These are phyloP conservation scores for Linderina pennispora DNA, from an alignment of 192 early-diverging fungal species.

Conservation along the genomic window DNA sequence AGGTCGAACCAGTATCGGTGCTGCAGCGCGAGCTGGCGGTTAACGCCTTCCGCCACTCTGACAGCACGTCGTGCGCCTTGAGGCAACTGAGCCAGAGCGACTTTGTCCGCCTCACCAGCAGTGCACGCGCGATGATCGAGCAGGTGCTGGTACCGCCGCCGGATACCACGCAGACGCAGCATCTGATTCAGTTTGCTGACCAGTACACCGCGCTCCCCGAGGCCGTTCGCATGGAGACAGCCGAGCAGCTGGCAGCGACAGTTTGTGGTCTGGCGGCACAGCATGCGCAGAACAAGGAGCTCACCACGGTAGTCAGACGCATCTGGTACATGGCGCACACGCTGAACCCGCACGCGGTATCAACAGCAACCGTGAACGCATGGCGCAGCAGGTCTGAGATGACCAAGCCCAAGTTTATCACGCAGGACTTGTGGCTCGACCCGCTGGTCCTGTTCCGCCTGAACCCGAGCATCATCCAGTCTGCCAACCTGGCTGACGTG, in stretches of 20 bases:
- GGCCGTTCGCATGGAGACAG: conserved; percentile 28
- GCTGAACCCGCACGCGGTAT: conserved; percentile 29
- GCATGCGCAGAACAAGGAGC: conserved; percentile 1
- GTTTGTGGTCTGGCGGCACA: conserved; percentile 17
- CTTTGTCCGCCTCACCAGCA: background rate
- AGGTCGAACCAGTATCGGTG: conserved; percentile 32
- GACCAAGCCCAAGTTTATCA: conserved; percentile 20
- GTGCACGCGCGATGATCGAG: background rate
- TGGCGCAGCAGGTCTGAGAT: conserved; percentile 21
- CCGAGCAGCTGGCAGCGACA: conserved; percentile 12
- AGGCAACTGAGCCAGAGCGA: too few relatives aligned
- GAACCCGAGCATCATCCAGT: conserved; percentile 51
- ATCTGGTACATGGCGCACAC: conserved; percentile 35
- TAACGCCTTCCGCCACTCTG: background rate
- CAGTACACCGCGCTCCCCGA: conserved; percentile 14
- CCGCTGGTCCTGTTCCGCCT: conserved; percentile 52
- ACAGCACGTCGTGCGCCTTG: background rate
- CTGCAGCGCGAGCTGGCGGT: conserved; percentile 25
- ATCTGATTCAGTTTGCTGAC: conserved; percentile 7
- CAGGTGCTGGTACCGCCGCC: background rate
- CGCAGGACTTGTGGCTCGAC: conserved; percentile 50
- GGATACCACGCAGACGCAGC: background rate
- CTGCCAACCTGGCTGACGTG: conserved; percentile 26
- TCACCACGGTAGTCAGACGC: conserved; percentile 23
- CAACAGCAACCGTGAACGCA: conserved; percentile 21